Base-by-base conservation (phyloP, 495 filamentous ascomycete genomes). In the Neurospora pannonica region DNA sequence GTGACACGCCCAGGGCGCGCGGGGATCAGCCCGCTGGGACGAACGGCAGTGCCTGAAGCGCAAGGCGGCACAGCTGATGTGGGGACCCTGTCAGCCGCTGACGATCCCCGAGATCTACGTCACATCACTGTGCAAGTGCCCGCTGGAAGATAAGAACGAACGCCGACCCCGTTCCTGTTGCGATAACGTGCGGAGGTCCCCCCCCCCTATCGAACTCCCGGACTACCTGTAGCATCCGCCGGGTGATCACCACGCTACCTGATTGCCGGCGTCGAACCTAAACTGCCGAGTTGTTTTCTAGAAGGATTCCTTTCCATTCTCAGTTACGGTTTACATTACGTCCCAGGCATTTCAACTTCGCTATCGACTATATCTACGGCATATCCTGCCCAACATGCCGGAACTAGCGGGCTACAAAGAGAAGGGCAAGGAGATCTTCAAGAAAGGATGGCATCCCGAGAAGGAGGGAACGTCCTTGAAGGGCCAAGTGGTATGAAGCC, bases 391-490 rank as follows among this genome's bases (percentile, higher is more conserved):
- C 28, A 8, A 19, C 54, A 67, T 67, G 54, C 54, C 54, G 54
- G 54, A 67, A 67, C 15, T 67, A 67, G 28, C 54, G 54, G 54
- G 54, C 54, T 67, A 67, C 54, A 67, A 67, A 34, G 54, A 67
- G 0, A 67, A 67, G 54, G 54, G 54, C 79, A 85, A 82, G 73
- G 83, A 83, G n/a, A 78, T 81, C 5, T 78, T 86, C 71, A 86
- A 86, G 77, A 74, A 79, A 6, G 79, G 83, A 10, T 85, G 83
- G 84, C 82, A 83, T 71, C 83, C 83, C 9, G 83, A 85, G 19
- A 83, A 84, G 62, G 78, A 81, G 74, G 81, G 82, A 31, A 76
- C 78, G 15, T 38, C 75, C 0, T n/a, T 86, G 21, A 86, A 80
- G 72, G 81, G 76, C 62, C 81, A 84, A 74, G 77, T 86, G 73